Percentiles rank a stretch among this genome's conserved stretches.
These are phyloP conservation scores for Tulasnella calospora DNA, from an alignment of 768 basidiomycete species.

Conservation along the genomic window DNA sequence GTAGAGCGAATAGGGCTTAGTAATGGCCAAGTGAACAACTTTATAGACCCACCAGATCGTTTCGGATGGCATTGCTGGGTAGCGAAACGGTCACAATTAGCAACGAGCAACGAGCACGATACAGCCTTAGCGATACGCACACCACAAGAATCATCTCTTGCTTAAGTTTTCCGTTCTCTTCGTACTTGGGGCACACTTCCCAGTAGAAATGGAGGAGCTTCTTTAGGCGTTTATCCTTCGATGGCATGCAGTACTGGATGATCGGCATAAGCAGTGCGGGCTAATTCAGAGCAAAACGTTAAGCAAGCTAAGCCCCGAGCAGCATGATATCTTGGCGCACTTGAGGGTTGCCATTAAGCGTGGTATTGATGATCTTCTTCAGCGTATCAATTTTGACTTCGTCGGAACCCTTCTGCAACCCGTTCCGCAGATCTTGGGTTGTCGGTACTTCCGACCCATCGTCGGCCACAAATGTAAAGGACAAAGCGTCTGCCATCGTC, in stretches of 20 bases:
- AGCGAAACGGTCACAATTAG: constrained; percentile 17
- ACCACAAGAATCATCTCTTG: constrained; percentile 99
- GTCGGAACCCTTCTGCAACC: constrained; percentile 91
- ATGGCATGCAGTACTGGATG: constrained; percentile 96
- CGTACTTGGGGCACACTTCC: constrained; percentile 97
- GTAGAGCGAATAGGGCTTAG: constrained; percentile 25
- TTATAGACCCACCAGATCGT: constrained; percentile 70
- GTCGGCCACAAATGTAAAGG: constrained; percentile 71
- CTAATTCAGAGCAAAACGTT: constrained; percentile 40
- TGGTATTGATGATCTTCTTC: constrained; percentile 87
- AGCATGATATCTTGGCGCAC: constrained; percentile 43
- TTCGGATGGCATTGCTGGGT: constrained; percentile 87
- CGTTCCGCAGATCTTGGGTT: constrained; percentile 72
- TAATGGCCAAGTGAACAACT: neutral
- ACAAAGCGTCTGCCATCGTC: constrained; percentile 38
- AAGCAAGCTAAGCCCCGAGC: neutral
- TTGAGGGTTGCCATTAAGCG: constrained; percentile 91
- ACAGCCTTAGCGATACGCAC: constrained; percentile 47
- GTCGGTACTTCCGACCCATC: constrained; percentile 68
- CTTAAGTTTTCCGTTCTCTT: constrained; percentile 94
- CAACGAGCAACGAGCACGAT: constrained; percentile 2
- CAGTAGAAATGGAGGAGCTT: constrained; percentile 94
- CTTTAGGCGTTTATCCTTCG: constrained; percentile 92
- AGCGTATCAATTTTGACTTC: constrained; percentile 96
- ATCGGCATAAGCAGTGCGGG: constrained; percentile 94